Percentiles rank a stretch among this genome's conserved stretches.
Evolutionary conservation across 331 rosid genomes (phyloP).

Genomic region (Cydonia oblonga): DNA sequence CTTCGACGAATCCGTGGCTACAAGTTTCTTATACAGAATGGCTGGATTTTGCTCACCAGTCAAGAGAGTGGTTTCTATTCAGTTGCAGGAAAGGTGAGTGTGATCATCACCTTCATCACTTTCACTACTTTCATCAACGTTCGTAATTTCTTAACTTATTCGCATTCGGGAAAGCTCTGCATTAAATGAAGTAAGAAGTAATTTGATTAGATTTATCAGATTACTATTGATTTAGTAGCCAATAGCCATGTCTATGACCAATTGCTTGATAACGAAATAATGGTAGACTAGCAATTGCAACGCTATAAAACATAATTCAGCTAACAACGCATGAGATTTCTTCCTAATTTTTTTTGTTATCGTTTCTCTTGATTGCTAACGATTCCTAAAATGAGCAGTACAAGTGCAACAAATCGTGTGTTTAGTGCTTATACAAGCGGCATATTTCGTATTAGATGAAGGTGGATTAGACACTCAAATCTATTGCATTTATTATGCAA

Average conservation of each 20-base stretch:
- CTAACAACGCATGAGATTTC: not conserved
- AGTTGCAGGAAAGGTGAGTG: conserved; percentile 17
- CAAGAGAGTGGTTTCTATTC: conserved; percentile 45
- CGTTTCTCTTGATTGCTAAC: not conserved
- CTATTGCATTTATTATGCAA: not conserved
- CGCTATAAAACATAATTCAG: not conserved
- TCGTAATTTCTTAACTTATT: not conserved
- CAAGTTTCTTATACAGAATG: conserved; percentile 53
- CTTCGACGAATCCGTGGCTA: conserved; percentile 35
- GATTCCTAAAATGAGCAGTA: not conserved
- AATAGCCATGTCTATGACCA: not conserved
- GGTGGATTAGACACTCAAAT: not conserved
- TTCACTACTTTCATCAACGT: not conserved
- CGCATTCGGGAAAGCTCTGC: not conserved
- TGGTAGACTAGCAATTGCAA: no score
- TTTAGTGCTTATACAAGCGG: not conserved
- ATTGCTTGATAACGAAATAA: not conserved
- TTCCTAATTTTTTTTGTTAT: not conserved
- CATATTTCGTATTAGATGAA: not conserved
- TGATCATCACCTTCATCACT: conserved; percentile 2
- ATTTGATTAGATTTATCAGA: not conserved
- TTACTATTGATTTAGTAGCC: not conserved
- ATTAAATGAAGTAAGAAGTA: not conserved
- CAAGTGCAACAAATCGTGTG: not conserved
- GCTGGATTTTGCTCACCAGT: conserved; percentile 54